Conservation (phyloP, 306 rosid species). For the Prunus mume region DNA sequence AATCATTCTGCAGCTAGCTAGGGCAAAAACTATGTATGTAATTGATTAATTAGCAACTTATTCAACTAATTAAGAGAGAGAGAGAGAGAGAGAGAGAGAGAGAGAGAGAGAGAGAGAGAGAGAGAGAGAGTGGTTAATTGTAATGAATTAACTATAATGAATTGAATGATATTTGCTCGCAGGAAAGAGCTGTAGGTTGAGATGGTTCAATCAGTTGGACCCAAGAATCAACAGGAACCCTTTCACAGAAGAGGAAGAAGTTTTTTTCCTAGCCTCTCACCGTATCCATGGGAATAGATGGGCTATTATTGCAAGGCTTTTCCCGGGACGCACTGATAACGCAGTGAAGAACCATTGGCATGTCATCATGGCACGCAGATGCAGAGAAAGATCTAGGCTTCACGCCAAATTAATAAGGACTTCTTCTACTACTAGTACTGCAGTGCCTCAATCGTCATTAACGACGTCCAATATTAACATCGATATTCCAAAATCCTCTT, state of each 20-base stretch:
- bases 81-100: no score
- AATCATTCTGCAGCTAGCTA: no score
- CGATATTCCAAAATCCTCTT: constrained; percentile 5
- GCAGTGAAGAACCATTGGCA: constrained; percentile 99
- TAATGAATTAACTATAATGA: background rate
- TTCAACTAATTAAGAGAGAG: no score
- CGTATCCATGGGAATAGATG: constrained; percentile 81
- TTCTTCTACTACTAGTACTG: background rate
- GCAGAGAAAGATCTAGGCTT: constrained; percentile 57
- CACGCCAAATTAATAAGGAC: constrained; percentile 36
- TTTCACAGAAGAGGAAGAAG: constrained; percentile 89
- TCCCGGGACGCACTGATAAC: constrained; percentile 91
- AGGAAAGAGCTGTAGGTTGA: constrained; percentile 97
- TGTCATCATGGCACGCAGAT: constrained; percentile 83
- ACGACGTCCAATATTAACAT: background rate
- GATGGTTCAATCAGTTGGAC: constrained; percentile 97
- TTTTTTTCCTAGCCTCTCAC: constrained; percentile 70
- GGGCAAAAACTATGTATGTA: no score
- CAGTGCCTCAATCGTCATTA: background rate
- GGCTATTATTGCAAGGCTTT: constrained; percentile 89
- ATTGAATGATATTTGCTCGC: background rate
- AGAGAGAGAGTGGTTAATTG: background rate
- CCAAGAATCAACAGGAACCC: constrained; percentile 85
- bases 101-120: no score
- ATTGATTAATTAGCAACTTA: no score